These are phyloP conservation scores for Eutypella sp. DNA, from an alignment of 2,329 filamentous ascomycete species.

Conservation along the genomic window DNA sequence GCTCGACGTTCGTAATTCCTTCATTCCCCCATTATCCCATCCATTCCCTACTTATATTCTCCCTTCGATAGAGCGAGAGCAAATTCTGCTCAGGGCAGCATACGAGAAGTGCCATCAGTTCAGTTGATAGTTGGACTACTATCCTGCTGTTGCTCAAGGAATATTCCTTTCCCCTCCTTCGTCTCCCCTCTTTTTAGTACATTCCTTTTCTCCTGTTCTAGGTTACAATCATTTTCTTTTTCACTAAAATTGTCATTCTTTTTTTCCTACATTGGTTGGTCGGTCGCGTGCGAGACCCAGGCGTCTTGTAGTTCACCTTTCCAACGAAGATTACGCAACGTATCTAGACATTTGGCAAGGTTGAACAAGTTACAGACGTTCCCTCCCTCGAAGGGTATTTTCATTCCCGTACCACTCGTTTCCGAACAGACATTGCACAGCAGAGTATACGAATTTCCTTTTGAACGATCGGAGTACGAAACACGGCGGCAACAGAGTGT, in stretches of 20 bases:
- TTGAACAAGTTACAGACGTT: constrained; percentile 5
- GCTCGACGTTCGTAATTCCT: too few species aligned
- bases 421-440: constrained; percentile 8
- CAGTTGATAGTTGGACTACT: constrained; percentile 1
- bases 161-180: constrained; percentile 9
- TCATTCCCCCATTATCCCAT: too few species aligned
- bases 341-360: constrained; percentile 13
- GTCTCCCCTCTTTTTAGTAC: background rate
- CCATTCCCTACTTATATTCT: background rate
- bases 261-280: too few species aligned
- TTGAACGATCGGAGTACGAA: background rate
- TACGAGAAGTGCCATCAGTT: too few species aligned
- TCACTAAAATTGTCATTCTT: constrained; percentile 22
- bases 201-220: constrained; percentile 1
- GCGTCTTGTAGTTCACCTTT: constrained; percentile 20
- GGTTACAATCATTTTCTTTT: constrained; percentile 9
- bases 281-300: too few species aligned
- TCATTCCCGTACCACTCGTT: constrained; percentile 21
- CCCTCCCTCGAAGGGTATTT: constrained; percentile 1
- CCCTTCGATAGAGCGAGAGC: background rate
- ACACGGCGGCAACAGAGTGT: background rate
- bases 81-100: background rate
- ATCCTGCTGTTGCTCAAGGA: constrained; percentile 5
- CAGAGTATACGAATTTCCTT: background rate
- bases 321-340: constrained; percentile 16